Evolutionary conservation across 2,329 filamentous ascomycete genomes (phyloP).

Genomic region (Talaromyces pinophilus): DNA sequence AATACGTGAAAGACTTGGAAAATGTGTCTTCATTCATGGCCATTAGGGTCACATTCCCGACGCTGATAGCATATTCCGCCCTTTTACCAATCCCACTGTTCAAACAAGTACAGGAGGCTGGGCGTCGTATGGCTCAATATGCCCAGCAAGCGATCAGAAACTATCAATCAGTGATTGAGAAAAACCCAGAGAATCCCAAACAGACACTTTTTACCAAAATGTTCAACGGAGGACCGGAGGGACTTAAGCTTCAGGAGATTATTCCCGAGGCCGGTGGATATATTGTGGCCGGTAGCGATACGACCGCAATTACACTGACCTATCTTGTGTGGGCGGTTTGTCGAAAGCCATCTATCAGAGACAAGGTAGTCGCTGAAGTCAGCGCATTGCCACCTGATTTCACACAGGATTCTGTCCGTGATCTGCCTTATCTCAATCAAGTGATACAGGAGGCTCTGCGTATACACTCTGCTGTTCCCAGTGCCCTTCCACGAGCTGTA

Average conservation of each 20-base stretch:
- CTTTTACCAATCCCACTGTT: conserved; percentile 32
- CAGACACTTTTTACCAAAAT: conserved; percentile 41
- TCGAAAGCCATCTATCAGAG: conserved; percentile 36
- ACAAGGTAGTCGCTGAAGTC: conserved; percentile 53
- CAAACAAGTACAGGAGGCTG: conserved; percentile 25
- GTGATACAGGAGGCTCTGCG: conserved; percentile 62
- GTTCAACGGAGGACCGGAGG: conserved; percentile 32
- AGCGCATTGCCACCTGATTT: conserved; percentile 34
- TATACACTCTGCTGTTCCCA: conserved; percentile 59
- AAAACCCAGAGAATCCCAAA: conserved; percentile 34
- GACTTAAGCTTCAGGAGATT: conserved; percentile 39
- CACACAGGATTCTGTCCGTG: conserved; percentile 51
- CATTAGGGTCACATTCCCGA: conserved; percentile 29
- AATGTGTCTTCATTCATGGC: conserved; percentile 14
- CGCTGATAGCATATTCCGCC: conserved; percentile 26
- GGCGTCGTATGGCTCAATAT: conserved; percentile 29
- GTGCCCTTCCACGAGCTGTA: conserved; percentile 55
- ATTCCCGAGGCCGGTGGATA: conserved; percentile 45
- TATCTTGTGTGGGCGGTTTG: conserved; percentile 48
- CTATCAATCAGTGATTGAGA: conserved; percentile 28
- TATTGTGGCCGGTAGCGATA: conserved; percentile 57
- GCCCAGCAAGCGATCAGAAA: conserved; percentile 30
- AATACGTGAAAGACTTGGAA: conserved; percentile 45
- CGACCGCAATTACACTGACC: conserved; percentile 53
- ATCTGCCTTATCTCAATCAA: conserved; percentile 57